Evolutionary conservation across 345 rosid species (phyloP).

Genomic region (Isatis tinctoria): DNA sequence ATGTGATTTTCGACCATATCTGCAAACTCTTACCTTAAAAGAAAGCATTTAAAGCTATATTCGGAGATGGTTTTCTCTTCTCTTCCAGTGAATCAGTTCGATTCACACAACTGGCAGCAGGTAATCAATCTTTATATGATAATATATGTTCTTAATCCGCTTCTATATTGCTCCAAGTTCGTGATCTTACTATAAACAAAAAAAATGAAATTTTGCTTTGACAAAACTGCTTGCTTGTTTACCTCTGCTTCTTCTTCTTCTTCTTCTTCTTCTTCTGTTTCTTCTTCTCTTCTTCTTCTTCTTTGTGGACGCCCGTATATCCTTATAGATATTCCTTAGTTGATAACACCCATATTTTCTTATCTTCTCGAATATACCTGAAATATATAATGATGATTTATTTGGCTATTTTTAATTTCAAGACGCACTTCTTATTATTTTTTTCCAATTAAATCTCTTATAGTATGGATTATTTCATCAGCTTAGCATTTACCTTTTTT

Average conservation of each 20-base stretch:
- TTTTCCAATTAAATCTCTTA: not conserved
- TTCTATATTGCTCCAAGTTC: not conserved
- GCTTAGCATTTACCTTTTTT: not conserved
- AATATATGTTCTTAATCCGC: slow-evolving; percentile 7
- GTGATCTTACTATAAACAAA: not conserved
- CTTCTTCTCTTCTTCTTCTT: not conserved
- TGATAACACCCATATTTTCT: not conserved
- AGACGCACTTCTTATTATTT: not conserved
- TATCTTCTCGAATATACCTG: slow-evolving; percentile 24
- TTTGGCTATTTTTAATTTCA: not conserved
- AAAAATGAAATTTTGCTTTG: not conserved
- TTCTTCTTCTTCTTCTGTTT: not conserved
- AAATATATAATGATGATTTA: not conserved
- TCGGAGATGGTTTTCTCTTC: slow-evolving; percentile 30
- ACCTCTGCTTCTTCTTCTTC: not conserved
- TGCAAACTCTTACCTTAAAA: slow-evolving; percentile 6
- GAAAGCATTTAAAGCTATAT: not conserved
- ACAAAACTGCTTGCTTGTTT: slow-evolving; percentile 1
- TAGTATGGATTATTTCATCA: not conserved
- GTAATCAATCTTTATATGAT: slow-evolving; percentile 14
- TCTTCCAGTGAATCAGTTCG: slow-evolving; percentile 30
- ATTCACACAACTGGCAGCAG: slow-evolving; percentile 34
- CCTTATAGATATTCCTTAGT: slow-evolving; percentile 17
- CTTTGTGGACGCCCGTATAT: slow-evolving; percentile 7
- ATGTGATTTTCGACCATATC: slow-evolving; percentile 30